Percentiles rank a stretch among this genome's conserved stretches.
phyloP scores from a whole-genome alignment of 225 moss, liverwort and hornwort species.

The Pseudoscleropodium purum region DNA sequence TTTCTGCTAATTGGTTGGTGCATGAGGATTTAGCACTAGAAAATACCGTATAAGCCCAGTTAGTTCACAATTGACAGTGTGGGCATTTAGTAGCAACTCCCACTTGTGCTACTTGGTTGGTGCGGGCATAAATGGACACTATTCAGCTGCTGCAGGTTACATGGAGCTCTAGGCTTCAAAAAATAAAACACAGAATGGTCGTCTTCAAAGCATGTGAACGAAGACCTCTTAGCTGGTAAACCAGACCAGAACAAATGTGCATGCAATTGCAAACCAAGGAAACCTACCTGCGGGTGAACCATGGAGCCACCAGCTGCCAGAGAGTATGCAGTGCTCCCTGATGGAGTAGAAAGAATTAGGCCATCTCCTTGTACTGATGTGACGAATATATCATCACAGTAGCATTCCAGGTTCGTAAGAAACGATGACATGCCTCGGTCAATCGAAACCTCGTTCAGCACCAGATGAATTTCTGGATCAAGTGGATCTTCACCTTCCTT shows the following conservation, averaged over 20 bases:
- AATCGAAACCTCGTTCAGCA: slow-evolving; percentile 84
- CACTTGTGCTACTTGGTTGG: neutral
- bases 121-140: neutral
- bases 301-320: slow-evolving; percentile 93
- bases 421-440: slow-evolving; percentile 95
- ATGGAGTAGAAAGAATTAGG: slow-evolving; percentile 90
- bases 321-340: slow-evolving; percentile 93
- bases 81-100: neutral
- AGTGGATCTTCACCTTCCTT: slow-evolving; percentile 28
- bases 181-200: neutral
- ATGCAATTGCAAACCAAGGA: neutral
- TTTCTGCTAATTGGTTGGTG: neutral
- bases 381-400: slow-evolving; percentile 84
- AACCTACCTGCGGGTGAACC: slow-evolving; percentile 88
- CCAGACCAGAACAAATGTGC: neutral
- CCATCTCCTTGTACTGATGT: slow-evolving; percentile 95
- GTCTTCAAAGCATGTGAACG: neutral
- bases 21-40: neutral
- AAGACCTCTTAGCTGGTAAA: neutral
- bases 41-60: neutral
- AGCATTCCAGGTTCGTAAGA: slow-evolving; percentile 89
- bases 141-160: neutral
- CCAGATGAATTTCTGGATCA: slow-evolving; percentile 58
- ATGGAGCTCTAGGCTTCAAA: neutral
- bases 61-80: neutral